Percentiles rank a stretch among this genome's conserved stretches.
Evolutionary conservation across 768 basidiomycete genomes (phyloP).

Genomic region (Inosperma sp.): DNA sequence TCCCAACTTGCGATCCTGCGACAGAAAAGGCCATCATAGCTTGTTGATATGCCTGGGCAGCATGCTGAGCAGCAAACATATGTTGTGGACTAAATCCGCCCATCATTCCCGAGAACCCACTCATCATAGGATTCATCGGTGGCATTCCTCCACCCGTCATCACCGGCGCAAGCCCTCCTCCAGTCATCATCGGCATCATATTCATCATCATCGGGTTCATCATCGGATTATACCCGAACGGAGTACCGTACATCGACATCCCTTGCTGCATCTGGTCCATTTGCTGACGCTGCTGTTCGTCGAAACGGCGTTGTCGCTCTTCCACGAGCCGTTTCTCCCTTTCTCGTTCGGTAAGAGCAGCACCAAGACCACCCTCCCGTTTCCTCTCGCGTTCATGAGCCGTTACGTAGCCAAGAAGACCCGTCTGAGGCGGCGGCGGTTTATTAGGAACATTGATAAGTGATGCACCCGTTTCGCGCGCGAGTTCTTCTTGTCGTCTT

Average conservation of each 20-base stretch:
- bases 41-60: conserved; percentile 83
- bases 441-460: conserved; percentile 95
- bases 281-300: conserved; percentile 85
- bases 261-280: conserved; percentile 86
- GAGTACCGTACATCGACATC: conserved; percentile 65
- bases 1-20: conserved; percentile 69
- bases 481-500: conserved; percentile 90
- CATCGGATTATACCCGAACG: conserved; percentile 60
- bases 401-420: conserved; percentile 92
- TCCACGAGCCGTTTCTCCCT: conserved; percentile 89
- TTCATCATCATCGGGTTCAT: conserved; percentile 70
- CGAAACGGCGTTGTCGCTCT: conserved; percentile 87
- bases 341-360: conserved; percentile 91
- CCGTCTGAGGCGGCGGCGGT: conserved; percentile 91
- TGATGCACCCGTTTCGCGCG: conserved; percentile 85
- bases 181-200: conserved; percentile 57
- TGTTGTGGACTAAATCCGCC: conserved; percentile 63
- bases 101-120: conserved; percentile 58
- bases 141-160: conserved; percentile 39
- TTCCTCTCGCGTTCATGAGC: conserved; percentile 93
- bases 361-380: conserved; percentile 92
- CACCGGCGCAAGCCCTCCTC: conserved; percentile 40
- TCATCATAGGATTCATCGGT: conserved; percentile 50
- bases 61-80: conserved; percentile 82
- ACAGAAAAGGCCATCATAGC: conserved; percentile 80